These are phyloP conservation scores for Discostella stelligeroides DNA, from an alignment of 108 stramenopile species.

Conservation along the genomic window DNA sequence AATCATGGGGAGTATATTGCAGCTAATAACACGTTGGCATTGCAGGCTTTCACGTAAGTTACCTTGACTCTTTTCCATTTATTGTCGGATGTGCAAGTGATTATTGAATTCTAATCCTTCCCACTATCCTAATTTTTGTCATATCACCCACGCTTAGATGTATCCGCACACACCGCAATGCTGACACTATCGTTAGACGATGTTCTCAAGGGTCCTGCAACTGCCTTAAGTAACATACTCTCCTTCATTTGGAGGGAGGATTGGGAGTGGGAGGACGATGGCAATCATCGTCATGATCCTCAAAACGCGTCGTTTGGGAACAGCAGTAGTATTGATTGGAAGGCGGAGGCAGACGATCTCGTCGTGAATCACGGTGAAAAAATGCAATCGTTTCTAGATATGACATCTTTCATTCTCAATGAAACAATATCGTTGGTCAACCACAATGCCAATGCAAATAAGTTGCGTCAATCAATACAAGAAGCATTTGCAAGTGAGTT, in stretches of 20 bases:
- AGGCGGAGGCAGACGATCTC: neutral
- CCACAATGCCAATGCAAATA: neutral
- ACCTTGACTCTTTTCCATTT: neutral
- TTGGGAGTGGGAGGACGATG: constrained; percentile 39
- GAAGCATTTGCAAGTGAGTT: constrained; percentile 65
- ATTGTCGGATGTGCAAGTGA: neutral
- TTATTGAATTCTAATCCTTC: no score
- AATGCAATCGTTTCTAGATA: neutral
- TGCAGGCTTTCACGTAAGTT: constrained; percentile 69
- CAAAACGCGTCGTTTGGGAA: no score
- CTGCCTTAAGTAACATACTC: constrained; percentile 38
- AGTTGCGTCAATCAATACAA: constrained; percentile 38
- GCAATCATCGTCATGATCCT: neutral
- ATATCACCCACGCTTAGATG: constrained; percentile 13
- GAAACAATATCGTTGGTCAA: constrained; percentile 10
- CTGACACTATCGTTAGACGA: constrained; percentile 59
- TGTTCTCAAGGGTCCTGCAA: constrained; percentile 35
- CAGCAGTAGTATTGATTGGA: no score
- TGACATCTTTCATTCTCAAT: constrained; percentile 11
- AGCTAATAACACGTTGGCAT: constrained; percentile 82
- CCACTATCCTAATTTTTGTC: no score
- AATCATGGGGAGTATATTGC: constrained; percentile 53
- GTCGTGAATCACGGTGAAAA: constrained; percentile 4
- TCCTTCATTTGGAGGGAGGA: constrained; percentile 39
- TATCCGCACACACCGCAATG: constrained; percentile 87